phyloP scores from a whole-genome alignment of 345 rosid genomes.

The Fremontodendron californicum region DNA sequence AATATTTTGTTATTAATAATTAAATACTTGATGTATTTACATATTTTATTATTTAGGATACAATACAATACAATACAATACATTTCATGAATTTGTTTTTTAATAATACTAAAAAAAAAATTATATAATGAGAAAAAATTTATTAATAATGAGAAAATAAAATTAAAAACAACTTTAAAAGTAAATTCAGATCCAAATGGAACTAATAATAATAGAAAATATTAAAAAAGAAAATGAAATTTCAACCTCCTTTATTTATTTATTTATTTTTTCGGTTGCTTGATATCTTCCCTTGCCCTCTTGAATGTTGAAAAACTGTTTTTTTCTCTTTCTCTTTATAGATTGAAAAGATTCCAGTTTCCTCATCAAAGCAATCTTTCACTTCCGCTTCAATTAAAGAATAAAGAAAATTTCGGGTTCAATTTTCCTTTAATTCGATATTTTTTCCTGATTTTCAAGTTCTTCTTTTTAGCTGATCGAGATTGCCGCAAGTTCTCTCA shows the following conservation, averaged over 20 bases:
- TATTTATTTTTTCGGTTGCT: background rate
- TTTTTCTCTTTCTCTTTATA: background rate
- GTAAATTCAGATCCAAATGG: too few species aligned
- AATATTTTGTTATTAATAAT: too few species aligned
- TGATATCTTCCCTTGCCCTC: background rate
- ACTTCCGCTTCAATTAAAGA: constrained; percentile 10
- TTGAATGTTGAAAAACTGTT: background rate
- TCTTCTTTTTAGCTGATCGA: background rate
- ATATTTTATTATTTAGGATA: too few species aligned
- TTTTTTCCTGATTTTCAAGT: background rate
- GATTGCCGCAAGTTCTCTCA: background rate
- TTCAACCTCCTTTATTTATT: background rate
- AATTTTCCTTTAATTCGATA: background rate
- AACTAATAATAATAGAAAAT: background rate
- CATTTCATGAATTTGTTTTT: too few species aligned
- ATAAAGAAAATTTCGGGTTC: background rate
- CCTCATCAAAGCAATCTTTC: constrained; percentile 19
- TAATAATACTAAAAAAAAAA: too few species aligned
- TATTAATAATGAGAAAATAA: too few species aligned
- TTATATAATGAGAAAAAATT: too few species aligned
- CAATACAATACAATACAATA: too few species aligned
- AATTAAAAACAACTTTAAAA: too few species aligned
- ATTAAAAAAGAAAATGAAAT: background rate
- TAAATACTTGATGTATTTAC: too few species aligned
- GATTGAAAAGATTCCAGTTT: constrained; percentile 20